phyloP scores from a whole-genome alignment of 2,329 filamentous ascomycete species.

The Fusarium xylarioides region DNA sequence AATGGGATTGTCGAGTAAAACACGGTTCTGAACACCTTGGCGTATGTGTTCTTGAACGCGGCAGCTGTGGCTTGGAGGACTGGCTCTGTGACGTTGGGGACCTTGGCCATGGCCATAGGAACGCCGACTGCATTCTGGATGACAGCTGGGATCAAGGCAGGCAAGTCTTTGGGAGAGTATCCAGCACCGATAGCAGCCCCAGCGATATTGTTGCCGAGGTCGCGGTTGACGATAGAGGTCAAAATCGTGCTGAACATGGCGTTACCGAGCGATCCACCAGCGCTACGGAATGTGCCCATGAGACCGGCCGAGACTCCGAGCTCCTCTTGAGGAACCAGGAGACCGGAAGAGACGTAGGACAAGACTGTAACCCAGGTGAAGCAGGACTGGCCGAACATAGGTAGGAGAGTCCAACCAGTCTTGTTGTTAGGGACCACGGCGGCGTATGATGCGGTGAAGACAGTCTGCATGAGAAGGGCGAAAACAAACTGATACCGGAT shows the following conservation, averaged over 20 bases:
- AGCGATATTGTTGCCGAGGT: slow-evolving; percentile 3
- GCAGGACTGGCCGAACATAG: slow-evolving; percentile 7
- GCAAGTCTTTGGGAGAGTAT: background rate
- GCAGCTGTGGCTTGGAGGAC: background rate
- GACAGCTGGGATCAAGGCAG: background rate
- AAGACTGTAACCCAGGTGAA: slow-evolving; percentile 11
- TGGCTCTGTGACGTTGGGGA: slow-evolving; percentile 4
- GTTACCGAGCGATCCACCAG: slow-evolving; percentile 9
- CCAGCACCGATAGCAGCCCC: slow-evolving; percentile 1
- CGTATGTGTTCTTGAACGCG: slow-evolving; percentile 13
- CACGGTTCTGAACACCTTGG: background rate
- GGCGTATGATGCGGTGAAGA: slow-evolving; percentile 4
- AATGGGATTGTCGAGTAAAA: slow-evolving; percentile 6
- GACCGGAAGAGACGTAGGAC: slow-evolving; percentile 7
- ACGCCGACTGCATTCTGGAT: slow-evolving; percentile 11
- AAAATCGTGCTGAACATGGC: slow-evolving; percentile 19
- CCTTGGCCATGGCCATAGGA: slow-evolving; percentile 8
- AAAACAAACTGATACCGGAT: slow-evolving; percentile 15
- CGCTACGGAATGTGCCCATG: slow-evolving; percentile 13
- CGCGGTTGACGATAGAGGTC: background rate
- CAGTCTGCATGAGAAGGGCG: background rate
- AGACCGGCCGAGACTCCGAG: slow-evolving; percentile 4
- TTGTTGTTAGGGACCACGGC: slow-evolving; percentile 3
- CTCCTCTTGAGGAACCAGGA: slow-evolving; percentile 4
- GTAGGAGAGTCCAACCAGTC: background rate